Conservation (phyloP, 2,329 filamentous ascomycete genomes). For the Ceratocystis diversiconidia region DNA sequence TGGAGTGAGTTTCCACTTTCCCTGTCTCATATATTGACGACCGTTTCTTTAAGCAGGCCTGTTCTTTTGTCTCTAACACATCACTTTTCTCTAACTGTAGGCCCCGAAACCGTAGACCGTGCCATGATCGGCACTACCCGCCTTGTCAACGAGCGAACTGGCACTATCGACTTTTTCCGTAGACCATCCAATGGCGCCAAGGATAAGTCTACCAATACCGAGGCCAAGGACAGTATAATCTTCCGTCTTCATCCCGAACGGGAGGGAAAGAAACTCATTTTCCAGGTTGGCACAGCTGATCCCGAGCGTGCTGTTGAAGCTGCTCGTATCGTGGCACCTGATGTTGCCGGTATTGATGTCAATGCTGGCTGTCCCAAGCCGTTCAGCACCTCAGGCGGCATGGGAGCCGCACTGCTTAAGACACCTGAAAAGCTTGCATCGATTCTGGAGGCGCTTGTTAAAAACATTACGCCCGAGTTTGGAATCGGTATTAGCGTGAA, state of each 20-base stretch:
- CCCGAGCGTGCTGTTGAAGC: constrained; percentile 73
- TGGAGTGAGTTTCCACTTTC: constrained; percentile 50
- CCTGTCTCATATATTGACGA: no score
- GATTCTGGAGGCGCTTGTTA: constrained; percentile 72
- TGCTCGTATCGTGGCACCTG: constrained; percentile 65
- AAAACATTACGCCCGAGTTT: constrained; percentile 59
- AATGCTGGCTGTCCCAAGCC: constrained; percentile 98
- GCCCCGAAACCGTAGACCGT: constrained; percentile 86
- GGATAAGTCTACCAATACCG: constrained; percentile 32
- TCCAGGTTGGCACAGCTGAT: constrained; percentile 80
- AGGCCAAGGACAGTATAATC: constrained; percentile 53
- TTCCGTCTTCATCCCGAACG: constrained; percentile 68
- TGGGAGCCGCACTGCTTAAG: constrained; percentile 82
- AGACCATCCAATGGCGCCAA: constrained; percentile 55
- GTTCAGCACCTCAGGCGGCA: constrained; percentile 83
- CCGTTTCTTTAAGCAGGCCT: no score
- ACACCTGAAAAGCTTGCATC: constrained; percentile 71
- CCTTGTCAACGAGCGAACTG: constrained; percentile 58
- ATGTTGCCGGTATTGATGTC: constrained; percentile 89
- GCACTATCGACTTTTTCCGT: constrained; percentile 74
- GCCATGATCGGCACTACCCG: constrained; percentile 79
- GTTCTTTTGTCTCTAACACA: no score
- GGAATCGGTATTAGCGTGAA: constrained; percentile 94
- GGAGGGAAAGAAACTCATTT: constrained; percentile 65
- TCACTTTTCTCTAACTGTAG: constrained; percentile 27